Base-by-base conservation (phyloP, 2,329 filamentous ascomycete species). In the Phialemonium atrogriseum region DNA sequence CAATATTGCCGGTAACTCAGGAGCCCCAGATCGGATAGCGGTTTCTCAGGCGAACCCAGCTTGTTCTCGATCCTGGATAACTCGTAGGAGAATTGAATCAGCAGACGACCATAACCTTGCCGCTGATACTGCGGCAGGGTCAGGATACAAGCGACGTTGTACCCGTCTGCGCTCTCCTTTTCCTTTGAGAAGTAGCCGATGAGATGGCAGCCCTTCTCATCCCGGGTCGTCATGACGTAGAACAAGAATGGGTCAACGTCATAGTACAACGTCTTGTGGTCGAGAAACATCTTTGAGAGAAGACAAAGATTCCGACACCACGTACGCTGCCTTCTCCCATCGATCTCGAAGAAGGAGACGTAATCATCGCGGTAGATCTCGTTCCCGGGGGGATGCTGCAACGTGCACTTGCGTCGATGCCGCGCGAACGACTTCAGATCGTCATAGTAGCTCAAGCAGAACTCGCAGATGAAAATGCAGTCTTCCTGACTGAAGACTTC, bases 141-240 rank as follows among this genome's bases (percentile, higher is more conserved):
- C 37, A 98, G 67, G 54, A 98, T 98, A 72, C 93, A 98, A 5
- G 91, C 93, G 19, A 98, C 81, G 52, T 98, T 98, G 70, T 96
- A 98, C 18, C 84, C 86, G 48, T 98, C 93, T 0, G 87, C 87
- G 23, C 83, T 89, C 58, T 98, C 91, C 47, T 98, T 98, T 57
- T 98, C 91, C 55, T 98, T 98, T 34, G 84, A 94, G 58, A 98
- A 98, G 54, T 95, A 98, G n/a, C 91, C 91, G n/a, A 98, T 84
- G 30, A 98, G 73, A 51, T 96, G 91, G 48, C 83, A 91, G 10
- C 91, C 91, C 47, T 87, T 80, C 30, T 94, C 86, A 42, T 88
- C 84, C 44, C 84, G 78, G 24, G 80, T 81, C 16, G 85, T 85
- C 89, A 98, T 95, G 56, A 94, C 89, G 59, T 98, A 98, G 64